Base-by-base conservation (phyloP, 352 stramenopile species). In the Pythium rishiriense region DNA sequence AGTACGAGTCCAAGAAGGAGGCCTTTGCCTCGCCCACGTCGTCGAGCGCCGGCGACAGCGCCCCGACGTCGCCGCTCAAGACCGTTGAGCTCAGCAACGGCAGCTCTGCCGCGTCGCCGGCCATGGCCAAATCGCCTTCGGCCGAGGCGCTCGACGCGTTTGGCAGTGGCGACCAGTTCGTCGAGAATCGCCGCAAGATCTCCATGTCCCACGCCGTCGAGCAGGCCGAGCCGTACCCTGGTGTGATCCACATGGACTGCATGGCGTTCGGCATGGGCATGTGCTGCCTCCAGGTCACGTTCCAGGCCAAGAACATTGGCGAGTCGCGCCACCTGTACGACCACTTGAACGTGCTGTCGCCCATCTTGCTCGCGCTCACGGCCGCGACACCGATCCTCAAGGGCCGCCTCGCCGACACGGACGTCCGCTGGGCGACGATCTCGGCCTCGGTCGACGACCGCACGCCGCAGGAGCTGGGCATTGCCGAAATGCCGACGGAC, bases 261-360 rank as follows among this genome's bases (percentile, higher is more conserved):
- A 99, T 99, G 98, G 98, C 96, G 15, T 99, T 99, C 79, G 98
- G 98, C n/a, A 99, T 99, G 98, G 98, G 98, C 43, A 99, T 98
- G 81, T 99, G 98, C 82, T 99, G 98, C 70, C 81, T 99, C 33
- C 98, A 99, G 75, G 97, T 99, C 62, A 99, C 96, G 48, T 99
- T 99, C 69, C 85, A 94, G 78, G 97, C 96, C 45, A 98, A 98
- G 72, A 98, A 99, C 83, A 87, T 99, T 41, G 93, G 97, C 62
- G 98, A 99, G 69, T 99, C 94, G 66, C 89, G 98, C 37, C 98
- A 98, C 72, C 84, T 99, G 74, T 99, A 99, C 83, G 98, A 99
- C 79, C 97, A 99, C 72, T 74, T 99, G 41, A 97, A 95, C 28
- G 97, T 99, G 28, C 90, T 99, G 46, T 97, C 97, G 45, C 98